Conservation (phyloP, 2,329 filamentous ascomycete genomes). For the Fonsecaea nubica region DNA sequence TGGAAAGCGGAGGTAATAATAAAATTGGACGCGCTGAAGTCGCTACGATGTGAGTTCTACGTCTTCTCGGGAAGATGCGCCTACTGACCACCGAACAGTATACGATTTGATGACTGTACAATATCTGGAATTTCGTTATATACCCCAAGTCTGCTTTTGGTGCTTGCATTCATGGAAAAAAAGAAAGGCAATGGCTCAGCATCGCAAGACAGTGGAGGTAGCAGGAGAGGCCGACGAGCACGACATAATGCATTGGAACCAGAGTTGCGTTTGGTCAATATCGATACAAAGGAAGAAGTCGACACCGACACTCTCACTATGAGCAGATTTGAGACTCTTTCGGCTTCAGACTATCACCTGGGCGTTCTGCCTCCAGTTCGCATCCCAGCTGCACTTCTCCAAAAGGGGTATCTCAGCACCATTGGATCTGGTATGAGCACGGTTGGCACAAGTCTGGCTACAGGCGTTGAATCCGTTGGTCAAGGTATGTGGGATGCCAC, state of each 20-base stretch:
- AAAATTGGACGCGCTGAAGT: constrained; percentile 84
- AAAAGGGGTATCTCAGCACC: constrained; percentile 76
- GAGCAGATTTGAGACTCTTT: constrained; percentile 83
- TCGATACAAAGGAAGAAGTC: constrained; percentile 79
- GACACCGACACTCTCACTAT: constrained; percentile 86
- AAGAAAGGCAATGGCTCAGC: constrained; percentile 72
- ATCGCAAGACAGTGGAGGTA: constrained; percentile 54
- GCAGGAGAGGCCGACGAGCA: constrained; percentile 52
- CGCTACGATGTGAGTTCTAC: constrained; percentile 79
- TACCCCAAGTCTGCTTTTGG: constrained; percentile 86
- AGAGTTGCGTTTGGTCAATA: constrained; percentile 88
- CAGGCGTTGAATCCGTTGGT: constrained; percentile 57
- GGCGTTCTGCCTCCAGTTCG: constrained; percentile 79
- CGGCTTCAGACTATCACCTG: constrained; percentile 90
- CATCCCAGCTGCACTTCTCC: constrained; percentile 67
- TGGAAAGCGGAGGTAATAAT: constrained; percentile 70
- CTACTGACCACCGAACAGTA: constrained; percentile 58
- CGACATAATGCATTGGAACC: constrained; percentile 82
- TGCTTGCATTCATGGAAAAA: constrained; percentile 85
- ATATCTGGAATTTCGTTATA: constrained; percentile 97
- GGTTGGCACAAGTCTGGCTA: constrained; percentile 44
- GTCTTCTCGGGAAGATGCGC: background rate
- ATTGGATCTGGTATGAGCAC: constrained; percentile 60
- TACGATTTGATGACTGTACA: constrained; percentile 90
- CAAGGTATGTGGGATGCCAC: constrained; percentile 89